A percentile compares a stretch with the other conserved stretches of the same genome.
Evolutionary conservation across 495 filamentous ascomycete genomes (phyloP).

Genomic region (Hypoxylon lienhwacheense): DNA sequence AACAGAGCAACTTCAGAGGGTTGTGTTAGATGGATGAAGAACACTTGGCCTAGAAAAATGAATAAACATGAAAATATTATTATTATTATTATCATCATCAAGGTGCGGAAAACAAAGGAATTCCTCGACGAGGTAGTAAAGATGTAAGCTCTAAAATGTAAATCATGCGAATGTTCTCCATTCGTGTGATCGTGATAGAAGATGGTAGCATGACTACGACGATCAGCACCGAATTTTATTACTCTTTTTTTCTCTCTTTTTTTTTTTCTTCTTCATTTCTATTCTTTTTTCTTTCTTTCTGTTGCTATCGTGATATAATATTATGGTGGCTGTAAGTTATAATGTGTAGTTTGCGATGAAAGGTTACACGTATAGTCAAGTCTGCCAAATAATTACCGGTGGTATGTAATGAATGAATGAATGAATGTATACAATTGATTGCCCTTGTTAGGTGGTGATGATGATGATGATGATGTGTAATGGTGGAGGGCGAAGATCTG

Average conservation of each 20-base stretch:
- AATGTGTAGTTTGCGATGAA: no score
- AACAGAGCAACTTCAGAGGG: slow-evolving; percentile 10
- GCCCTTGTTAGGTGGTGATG: slow-evolving; percentile 5
- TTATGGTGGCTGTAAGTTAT: background rate
- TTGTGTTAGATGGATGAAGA: slow-evolving; percentile 1
- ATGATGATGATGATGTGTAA: no score
- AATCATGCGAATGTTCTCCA: background rate
- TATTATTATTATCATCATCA: no score
- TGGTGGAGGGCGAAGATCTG: slow-evolving; percentile 35
- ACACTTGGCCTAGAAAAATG: background rate
- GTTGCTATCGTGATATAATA: slow-evolving; percentile 5
- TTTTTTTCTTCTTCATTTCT: no score
- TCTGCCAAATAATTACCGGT: no score
- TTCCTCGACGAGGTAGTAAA: background rate
- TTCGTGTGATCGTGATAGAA: background rate
- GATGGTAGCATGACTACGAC: slow-evolving; percentile 5
- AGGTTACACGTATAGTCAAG: no score
- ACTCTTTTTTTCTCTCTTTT: no score
- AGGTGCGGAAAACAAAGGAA: no score
- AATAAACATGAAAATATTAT: background rate
- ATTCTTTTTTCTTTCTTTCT: background rate
- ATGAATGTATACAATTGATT: slow-evolving; percentile 6
- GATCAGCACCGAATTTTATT: background rate
- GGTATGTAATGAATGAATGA: slow-evolving; percentile 1
- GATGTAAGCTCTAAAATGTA: background rate